A percentile compares a stretch with the other conserved stretches of the same genome.
These are phyloP conservation scores for Diplodia mutila DNA, from an alignment of 2,329 filamentous ascomycete species.

Conservation along the genomic window DNA sequence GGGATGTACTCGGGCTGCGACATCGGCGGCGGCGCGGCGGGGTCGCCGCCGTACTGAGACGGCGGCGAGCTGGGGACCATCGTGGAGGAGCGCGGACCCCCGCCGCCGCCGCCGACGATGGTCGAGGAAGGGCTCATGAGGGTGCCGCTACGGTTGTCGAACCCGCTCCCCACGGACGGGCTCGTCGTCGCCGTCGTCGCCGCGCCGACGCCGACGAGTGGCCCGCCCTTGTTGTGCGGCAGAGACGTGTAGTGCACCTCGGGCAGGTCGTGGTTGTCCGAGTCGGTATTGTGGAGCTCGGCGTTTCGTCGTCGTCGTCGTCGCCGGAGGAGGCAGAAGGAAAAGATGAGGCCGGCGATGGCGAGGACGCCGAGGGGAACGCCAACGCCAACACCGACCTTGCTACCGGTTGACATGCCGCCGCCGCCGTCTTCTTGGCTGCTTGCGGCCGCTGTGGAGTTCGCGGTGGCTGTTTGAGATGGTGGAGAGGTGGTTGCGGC, in stretches of 20 bases:
- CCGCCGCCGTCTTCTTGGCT: not conserved
- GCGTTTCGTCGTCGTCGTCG: not conserved
- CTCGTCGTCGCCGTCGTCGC: not conserved
- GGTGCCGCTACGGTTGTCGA: no score
- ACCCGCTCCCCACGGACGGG: no score
- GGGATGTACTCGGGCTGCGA: not conserved
- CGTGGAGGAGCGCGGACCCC: no score
- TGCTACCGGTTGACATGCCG: conserved; percentile 25
- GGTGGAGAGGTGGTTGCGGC: not conserved
- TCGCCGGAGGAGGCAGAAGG: not conserved
- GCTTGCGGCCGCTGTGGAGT: no score
- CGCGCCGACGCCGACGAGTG: no score
- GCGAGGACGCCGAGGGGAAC: conserved; percentile 63
- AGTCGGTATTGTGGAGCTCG: not conserved
- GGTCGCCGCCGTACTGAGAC: no score
- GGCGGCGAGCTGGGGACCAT: not conserved
- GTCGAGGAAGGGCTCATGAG: no score
- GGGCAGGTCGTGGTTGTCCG: not conserved
- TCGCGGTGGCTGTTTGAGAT: not conserved
- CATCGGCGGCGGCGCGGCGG: not conserved
- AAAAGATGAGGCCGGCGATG: conserved; percentile 39
- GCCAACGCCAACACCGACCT: conserved; percentile 38
- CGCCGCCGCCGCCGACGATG: no score
- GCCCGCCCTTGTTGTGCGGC: not conserved
- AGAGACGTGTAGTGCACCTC: conserved; percentile 2